phyloP scores from a whole-genome alignment of 306 rosid species.

The Quercus alba region DNA sequence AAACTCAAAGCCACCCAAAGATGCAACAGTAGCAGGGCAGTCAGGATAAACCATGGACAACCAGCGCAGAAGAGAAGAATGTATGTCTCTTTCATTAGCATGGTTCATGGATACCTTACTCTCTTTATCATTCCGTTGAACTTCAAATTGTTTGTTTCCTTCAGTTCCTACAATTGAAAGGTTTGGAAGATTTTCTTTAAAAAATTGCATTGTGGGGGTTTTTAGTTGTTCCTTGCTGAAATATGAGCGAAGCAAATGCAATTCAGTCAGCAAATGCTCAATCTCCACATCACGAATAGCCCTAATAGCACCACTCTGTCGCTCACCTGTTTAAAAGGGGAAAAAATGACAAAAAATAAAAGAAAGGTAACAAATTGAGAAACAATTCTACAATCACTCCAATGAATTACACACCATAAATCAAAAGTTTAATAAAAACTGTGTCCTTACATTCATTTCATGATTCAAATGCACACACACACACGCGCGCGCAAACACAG shows the following conservation, averaged over 20 bases:
- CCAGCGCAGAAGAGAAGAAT: constrained; percentile 48
- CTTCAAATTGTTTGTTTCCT: constrained; percentile 41
- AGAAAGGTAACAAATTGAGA: neutral
- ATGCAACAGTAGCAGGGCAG: constrained; percentile 42
- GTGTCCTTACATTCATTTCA: no score
- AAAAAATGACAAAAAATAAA: neutral
- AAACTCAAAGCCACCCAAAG: constrained; percentile 55
- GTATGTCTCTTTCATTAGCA: constrained; percentile 32
- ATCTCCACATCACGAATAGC: constrained; percentile 77
- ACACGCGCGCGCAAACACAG: no score
- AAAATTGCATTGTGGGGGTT: constrained; percentile 44
- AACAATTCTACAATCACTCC: neutral
- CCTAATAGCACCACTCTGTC: constrained; percentile 60
- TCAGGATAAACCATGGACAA: constrained; percentile 62
- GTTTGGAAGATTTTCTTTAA: constrained; percentile 52
- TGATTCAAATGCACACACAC: no score
- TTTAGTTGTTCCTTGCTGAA: constrained; percentile 54
- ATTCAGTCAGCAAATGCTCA: constrained; percentile 56
- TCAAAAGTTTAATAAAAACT: no score
- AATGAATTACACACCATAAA: neutral
- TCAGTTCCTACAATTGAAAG: constrained; percentile 39
- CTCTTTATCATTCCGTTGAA: constrained; percentile 39
- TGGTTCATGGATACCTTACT: constrained; percentile 25
- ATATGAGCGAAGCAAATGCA: constrained; percentile 62
- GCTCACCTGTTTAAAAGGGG: constrained; percentile 38